A percentile compares a stretch with the other conserved stretches of the same genome.
Conservation (phyloP, 768 basidiomycete genomes). For the Leccinum broughii region DNA sequence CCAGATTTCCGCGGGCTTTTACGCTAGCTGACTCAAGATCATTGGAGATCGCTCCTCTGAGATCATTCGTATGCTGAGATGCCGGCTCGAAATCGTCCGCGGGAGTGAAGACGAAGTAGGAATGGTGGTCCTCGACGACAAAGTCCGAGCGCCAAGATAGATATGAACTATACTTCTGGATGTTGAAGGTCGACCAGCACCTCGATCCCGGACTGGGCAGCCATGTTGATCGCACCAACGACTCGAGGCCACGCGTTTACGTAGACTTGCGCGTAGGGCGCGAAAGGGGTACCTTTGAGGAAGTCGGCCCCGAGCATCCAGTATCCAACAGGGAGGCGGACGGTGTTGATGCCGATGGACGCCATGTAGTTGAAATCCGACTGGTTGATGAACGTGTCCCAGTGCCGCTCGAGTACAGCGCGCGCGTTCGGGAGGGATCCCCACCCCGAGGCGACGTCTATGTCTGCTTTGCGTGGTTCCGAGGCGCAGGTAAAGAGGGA, state of each 20-base stretch:
- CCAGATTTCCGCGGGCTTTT: conserved; percentile 41
- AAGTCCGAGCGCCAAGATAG: conserved; percentile 56
- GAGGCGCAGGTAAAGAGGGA: conserved; percentile 61
- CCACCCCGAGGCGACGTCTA: conserved; percentile 66
- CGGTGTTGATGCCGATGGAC: conserved; percentile 56
- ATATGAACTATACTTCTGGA: conserved; percentile 36
- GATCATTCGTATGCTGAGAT: conserved; percentile 41
- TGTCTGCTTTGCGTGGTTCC: conserved; percentile 51
- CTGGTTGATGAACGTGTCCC: conserved; percentile 53
- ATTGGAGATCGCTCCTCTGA: conserved; percentile 25
- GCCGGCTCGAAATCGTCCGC: conserved; percentile 49
- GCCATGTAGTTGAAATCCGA: conserved; percentile 65
- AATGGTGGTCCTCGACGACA: conserved; percentile 73
- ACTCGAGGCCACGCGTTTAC: conserved; percentile 37
- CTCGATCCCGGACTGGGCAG: conserved; percentile 43
- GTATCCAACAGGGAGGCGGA: conserved; percentile 63
- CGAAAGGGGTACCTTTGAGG: conserved; percentile 41
- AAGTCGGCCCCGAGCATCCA: conserved; percentile 37
- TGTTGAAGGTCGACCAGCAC: conserved; percentile 57
- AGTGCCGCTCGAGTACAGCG: conserved; percentile 38
- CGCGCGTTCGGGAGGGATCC: conserved; percentile 38
- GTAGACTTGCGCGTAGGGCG: conserved; percentile 43
- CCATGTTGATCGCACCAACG: too few species aligned
- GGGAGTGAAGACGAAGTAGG: conserved; percentile 66
- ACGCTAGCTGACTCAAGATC: conserved; percentile 27